Base-by-base conservation (phyloP, 2,329 filamentous ascomycete genomes). In the Rhexocercosporidium sp. region DNA sequence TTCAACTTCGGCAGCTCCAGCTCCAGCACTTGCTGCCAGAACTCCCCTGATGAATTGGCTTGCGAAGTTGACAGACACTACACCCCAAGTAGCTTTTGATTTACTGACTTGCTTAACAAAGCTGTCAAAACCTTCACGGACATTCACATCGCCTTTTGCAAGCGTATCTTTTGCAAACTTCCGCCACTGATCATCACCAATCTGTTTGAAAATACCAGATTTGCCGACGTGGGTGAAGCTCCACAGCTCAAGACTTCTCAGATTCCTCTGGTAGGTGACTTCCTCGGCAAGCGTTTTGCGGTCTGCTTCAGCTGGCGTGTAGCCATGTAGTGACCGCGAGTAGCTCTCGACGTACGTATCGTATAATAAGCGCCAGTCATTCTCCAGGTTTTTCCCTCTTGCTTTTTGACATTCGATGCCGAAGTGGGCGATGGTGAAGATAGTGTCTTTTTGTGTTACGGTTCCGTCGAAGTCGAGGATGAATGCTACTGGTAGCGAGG, bases 391-490 rank as follows among this genome's bases (percentile, higher is more conserved):
- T 12, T 37, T 47, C 4, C 67, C 66, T 18, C 34, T 57, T 2
- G 18, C n/a, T 7, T 60, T 59, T 12, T 75, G 71, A 34, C 27
- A 34, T 20, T 51, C 9, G 6, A 74, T 51, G 18, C 59, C 75
- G 27, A 66, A 47, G 6, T 70, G 44, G 56, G 68, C 68, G 22
- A 77, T 51, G 3, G 62, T 53, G 3, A 47, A 53, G 3, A 74
- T 75, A 4, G 76, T 77, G 54, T 77, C 76, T 60, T 70, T 68
- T 6, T 61, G 71, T 27, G 76, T 77, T 51, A 77, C 75, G n/a
- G 76, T 77, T 12, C 73, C 70, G 22, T 77, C 75, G 54, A 77
- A 77, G 64, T 77, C 75, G 31, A 77, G 67, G 60, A 77, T 70
- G 64, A 72, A 71, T 14, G 64, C 37, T 16, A 18, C 46, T 20